Conservation (phyloP, 352 stramenopile species). For the Pythium aristosporum region DNA sequence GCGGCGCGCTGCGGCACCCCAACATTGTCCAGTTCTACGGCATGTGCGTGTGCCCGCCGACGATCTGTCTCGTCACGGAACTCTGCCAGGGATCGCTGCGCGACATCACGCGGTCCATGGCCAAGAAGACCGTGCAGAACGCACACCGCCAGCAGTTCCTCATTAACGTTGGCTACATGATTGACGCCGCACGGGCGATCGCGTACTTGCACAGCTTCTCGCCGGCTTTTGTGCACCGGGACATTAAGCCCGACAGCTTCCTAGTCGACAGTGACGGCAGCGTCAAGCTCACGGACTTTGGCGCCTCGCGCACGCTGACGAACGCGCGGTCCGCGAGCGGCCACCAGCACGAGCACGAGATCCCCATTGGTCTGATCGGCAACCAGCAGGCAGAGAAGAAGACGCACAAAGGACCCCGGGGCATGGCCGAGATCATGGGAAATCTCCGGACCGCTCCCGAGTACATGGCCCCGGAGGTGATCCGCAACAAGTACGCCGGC, state of each 20-base stretch:
- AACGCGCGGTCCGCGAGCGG: constrained; percentile 2
- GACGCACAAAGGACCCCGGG: not conserved
- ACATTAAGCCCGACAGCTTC: constrained; percentile 67
- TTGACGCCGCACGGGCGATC: constrained; percentile 42
- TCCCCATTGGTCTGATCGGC: not conserved
- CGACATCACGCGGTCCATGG: constrained; percentile 21
- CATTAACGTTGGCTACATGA: constrained; percentile 40
- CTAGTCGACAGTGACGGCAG: constrained; percentile 36
- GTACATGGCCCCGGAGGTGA: constrained; percentile 65
- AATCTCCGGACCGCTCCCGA: constrained; percentile 38
- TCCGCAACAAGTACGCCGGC: constrained; percentile 30
- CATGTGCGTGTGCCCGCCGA: constrained; percentile 53
- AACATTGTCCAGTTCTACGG: constrained; percentile 55
- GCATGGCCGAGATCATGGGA: constrained; percentile 16
- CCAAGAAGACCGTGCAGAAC: constrained; percentile 4
- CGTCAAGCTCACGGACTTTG: constrained; percentile 66
- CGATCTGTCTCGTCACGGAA: constrained; percentile 55
- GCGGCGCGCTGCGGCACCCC: constrained; percentile 36
- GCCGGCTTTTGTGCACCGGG: constrained; percentile 47
- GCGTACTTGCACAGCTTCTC: constrained; percentile 56
- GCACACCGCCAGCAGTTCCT: constrained; percentile 32
- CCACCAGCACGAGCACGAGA: constrained; percentile 20
- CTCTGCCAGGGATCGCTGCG: constrained; percentile 49
- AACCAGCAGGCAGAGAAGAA: constrained; percentile 8
- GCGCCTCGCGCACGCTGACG: constrained; percentile 36